Percentiles rank a stretch among this genome's conserved stretches.
phyloP scores from a whole-genome alignment of 2,329 filamentous ascomycete species.

The Talaromyces sp. region DNA sequence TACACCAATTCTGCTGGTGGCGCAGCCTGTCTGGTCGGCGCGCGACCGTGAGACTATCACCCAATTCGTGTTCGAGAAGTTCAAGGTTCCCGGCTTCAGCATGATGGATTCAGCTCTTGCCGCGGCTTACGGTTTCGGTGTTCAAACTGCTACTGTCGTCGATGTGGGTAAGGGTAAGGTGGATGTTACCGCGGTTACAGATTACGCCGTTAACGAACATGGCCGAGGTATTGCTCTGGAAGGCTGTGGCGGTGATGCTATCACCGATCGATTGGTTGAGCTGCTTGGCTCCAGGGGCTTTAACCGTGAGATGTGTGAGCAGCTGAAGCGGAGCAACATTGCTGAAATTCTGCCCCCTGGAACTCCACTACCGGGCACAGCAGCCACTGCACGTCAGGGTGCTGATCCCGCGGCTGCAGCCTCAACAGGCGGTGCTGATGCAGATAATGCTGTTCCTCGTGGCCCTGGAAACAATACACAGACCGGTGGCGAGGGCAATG shows the following conservation, averaged over 20 bases:
- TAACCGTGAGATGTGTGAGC: conserved; percentile 65
- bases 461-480: conserved; percentile 60
- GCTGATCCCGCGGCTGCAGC: conserved; percentile 59
- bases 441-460: conserved; percentile 47
- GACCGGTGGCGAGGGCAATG: conserved; percentile 54
- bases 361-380: conserved; percentile 55
- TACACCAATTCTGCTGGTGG: conserved; percentile 88
- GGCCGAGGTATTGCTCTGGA: conserved; percentile 63
- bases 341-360: conserved; percentile 63
- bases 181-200: conserved; percentile 86
- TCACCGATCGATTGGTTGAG: conserved; percentile 73
- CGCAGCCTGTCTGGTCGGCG: conserved; percentile 86
- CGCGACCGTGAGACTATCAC: conserved; percentile 85
- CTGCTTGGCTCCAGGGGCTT: conserved; percentile 64
- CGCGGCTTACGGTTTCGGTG: conserved; percentile 77
- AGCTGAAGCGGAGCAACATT: conserved; percentile 65
- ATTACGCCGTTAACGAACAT: conserved; percentile 74
- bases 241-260: conserved; percentile 81
- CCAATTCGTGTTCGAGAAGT: conserved; percentile 96
- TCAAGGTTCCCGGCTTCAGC: conserved; percentile 88
- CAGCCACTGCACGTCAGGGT: conserved; percentile 44
- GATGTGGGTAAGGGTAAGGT: conserved; percentile 93
- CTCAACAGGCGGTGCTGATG: conserved; percentile 55
- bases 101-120: conserved; percentile 88
- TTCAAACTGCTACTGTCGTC: conserved; percentile 79